Percentiles rank a stretch among this genome's conserved stretches.
These are phyloP conservation scores for Dactylellina sp. DNA, from an alignment of 2,329 filamentous ascomycete species.

Conservation along the genomic window DNA sequence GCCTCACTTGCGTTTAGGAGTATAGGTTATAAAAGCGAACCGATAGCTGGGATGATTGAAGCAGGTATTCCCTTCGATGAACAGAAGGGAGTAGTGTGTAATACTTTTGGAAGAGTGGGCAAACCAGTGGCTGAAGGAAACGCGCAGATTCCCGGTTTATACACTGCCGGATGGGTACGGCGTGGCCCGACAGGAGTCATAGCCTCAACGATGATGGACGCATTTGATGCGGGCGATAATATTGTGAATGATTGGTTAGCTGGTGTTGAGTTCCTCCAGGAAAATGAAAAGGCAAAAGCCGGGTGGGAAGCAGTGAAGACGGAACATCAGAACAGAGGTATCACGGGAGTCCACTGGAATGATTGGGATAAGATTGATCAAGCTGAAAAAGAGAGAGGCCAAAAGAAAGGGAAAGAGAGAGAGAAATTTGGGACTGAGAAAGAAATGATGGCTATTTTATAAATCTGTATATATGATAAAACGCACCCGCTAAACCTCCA, in stretches of 20 bases:
- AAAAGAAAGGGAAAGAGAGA: slow-evolving; percentile 77
- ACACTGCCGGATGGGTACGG: slow-evolving; percentile 97
- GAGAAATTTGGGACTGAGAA: slow-evolving; percentile 70
- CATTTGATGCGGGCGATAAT: slow-evolving; percentile 86
- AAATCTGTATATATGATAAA: slow-evolving; percentile 29
- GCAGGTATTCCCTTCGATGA: slow-evolving; percentile 83
- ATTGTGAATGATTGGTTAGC: slow-evolving; percentile 79
- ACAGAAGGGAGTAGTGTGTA: slow-evolving; percentile 79
- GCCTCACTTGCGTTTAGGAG: slow-evolving; percentile 85
- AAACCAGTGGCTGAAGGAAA: slow-evolving; percentile 63
- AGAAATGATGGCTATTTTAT: slow-evolving; percentile 60
- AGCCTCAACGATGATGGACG: slow-evolving; percentile 93
- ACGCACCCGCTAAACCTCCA: slow-evolving; percentile 14
- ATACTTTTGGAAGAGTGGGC: slow-evolving; percentile 82
- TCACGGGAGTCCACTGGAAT: slow-evolving; percentile 78
- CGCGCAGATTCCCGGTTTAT: slow-evolving; percentile 76
- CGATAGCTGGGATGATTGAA: slow-evolving; percentile 78
- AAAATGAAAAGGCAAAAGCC: slow-evolving; percentile 63
- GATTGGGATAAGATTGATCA: slow-evolving; percentile 88
- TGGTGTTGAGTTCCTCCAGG: slow-evolving; percentile 59
- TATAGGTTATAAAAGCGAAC: slow-evolving; percentile 90
- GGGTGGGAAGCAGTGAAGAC: slow-evolving; percentile 83
- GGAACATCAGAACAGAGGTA: slow-evolving; percentile 69
- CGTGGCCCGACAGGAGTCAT: slow-evolving; percentile 94
- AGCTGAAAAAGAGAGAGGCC: slow-evolving; percentile 78